Percentiles rank a stretch among this genome's conserved stretches.
These are phyloP conservation scores for Naganishia kalamii DNA, from an alignment of 768 basidiomycete species.

Conservation along the genomic window DNA sequence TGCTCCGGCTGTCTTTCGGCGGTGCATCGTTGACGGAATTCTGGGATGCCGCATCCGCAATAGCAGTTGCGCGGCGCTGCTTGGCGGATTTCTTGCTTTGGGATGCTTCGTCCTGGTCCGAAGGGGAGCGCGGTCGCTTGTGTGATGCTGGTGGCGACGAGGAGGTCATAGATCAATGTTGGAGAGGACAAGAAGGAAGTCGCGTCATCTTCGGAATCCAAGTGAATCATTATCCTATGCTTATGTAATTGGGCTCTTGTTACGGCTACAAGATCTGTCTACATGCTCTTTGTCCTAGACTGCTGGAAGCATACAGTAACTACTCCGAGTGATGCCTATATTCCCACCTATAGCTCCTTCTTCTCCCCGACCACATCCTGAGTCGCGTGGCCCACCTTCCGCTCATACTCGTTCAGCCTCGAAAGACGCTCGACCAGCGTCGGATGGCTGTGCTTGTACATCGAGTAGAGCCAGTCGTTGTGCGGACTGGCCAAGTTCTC, in stretches of 20 bases:
- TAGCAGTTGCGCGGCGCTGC: not conserved
- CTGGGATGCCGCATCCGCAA: not conserved
- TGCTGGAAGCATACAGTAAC: not conserved
- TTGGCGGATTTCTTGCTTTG: not conserved
- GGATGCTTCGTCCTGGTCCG: not conserved
- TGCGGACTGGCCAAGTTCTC: conserved; percentile 89
- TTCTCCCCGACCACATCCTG: not conserved
- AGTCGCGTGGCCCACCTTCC: conserved; percentile 52
- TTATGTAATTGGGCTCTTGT: too few species aligned
- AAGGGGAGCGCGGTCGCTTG: not conserved
- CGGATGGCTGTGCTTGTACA: conserved; percentile 93
- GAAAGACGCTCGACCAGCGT: conserved; percentile 77
- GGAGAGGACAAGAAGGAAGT: too few species aligned
- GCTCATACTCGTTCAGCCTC: conserved; percentile 50
- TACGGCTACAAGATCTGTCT: too few species aligned
- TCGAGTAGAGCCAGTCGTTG: conserved; percentile 94
- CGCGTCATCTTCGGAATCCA: too few species aligned
- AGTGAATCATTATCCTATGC: too few species aligned
- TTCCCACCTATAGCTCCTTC: not conserved
- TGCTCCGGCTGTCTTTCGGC: not conserved
- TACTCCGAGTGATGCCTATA: not conserved
- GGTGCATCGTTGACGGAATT: not conserved
- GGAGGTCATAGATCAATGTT: not conserved
- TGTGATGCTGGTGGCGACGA: not conserved
- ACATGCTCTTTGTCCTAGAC: too few species aligned